A percentile compares a stretch with the other conserved stretches of the same genome.
These are phyloP conservation scores for Coffea humblotiana DNA, from an alignment of 305 asterid genomes.

Conservation along the genomic window DNA sequence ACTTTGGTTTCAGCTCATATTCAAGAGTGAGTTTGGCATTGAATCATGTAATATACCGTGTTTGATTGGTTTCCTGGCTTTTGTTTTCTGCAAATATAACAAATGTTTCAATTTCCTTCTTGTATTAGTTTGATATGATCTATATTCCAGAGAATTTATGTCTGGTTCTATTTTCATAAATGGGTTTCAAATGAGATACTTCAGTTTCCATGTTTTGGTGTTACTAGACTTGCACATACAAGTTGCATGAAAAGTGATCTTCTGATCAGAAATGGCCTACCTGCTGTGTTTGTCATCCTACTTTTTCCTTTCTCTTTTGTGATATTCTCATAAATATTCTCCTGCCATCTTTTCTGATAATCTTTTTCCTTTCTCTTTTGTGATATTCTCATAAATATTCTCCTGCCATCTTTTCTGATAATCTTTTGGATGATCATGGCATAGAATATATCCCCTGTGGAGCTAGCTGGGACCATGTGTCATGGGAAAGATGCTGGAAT, in stretches of 20 bases:
- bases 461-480: constrained; percentile 8
- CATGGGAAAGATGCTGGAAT: not conserved
- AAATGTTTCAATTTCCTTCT: not conserved
- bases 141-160: not conserved
- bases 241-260: constrained; percentile 5
- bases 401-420: not conserved
- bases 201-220: not conserved
- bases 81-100: not conserved
- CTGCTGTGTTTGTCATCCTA: not conserved
- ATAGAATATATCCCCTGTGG: constrained; percentile 1
- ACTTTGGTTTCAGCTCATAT: not conserved
- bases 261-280: not conserved
- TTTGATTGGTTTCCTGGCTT: not conserved
- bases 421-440: not conserved
- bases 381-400: constrained; percentile 1
- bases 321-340: constrained; percentile 4
- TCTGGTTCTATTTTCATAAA: not conserved
- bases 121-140: not conserved
- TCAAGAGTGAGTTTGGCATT: not conserved
- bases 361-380: not conserved
- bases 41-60: not conserved
- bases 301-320: not conserved
- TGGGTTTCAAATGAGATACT: not conserved
- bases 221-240: not conserved
- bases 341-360: not conserved